Percentiles rank a stretch among this genome's conserved stretches.
These are phyloP conservation scores for Biscutella laevigata DNA, from an alignment of 441 rosid genomes.

Conservation along the genomic window DNA sequence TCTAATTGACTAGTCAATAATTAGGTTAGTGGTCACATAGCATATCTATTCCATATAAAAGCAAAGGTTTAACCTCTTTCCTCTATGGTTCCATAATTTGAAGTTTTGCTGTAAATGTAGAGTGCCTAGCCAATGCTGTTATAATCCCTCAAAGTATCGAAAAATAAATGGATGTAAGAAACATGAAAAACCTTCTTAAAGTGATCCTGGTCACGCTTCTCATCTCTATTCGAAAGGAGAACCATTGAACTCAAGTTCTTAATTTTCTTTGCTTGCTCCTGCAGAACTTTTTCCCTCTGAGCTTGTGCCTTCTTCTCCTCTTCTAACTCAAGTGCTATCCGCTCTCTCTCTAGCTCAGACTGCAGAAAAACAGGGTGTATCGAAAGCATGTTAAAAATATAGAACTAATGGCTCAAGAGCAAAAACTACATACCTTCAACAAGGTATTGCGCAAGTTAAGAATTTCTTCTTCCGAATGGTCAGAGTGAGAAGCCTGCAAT, in stretches of 20 bases:
- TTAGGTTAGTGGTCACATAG: neutral
- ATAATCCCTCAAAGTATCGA: neutral
- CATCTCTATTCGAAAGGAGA: constrained; percentile 68
- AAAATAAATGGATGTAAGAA: neutral
- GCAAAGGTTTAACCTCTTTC: neutral
- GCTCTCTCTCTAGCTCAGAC: constrained; percentile 94
- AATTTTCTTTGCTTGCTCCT: constrained; percentile 89
- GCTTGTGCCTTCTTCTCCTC: constrained; percentile 96
- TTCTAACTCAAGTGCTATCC: constrained; percentile 83
- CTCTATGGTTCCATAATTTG: neutral
- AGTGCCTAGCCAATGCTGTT: neutral
- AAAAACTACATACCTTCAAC: constrained; percentile 51
- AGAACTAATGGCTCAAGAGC: constrained; percentile 12
- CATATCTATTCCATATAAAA: neutral
- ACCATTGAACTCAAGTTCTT: constrained; percentile 90
- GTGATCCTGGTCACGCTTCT: constrained; percentile 50
- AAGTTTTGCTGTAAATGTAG: neutral
- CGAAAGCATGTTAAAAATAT: constrained; percentile 10
- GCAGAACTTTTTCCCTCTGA: constrained; percentile 79
- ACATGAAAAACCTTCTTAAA: constrained; percentile 55
- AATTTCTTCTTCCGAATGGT: constrained; percentile 79
- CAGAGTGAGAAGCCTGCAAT: constrained; percentile 80
- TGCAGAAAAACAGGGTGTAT: constrained; percentile 27
- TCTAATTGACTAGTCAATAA: constrained; percentile 10
- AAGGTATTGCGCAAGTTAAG: constrained; percentile 84